Evolutionary conservation across 345 rosid genomes (phyloP), one percentile per base, ranked within the genome.

Genomic region (Corchorus capsularis): DNA sequence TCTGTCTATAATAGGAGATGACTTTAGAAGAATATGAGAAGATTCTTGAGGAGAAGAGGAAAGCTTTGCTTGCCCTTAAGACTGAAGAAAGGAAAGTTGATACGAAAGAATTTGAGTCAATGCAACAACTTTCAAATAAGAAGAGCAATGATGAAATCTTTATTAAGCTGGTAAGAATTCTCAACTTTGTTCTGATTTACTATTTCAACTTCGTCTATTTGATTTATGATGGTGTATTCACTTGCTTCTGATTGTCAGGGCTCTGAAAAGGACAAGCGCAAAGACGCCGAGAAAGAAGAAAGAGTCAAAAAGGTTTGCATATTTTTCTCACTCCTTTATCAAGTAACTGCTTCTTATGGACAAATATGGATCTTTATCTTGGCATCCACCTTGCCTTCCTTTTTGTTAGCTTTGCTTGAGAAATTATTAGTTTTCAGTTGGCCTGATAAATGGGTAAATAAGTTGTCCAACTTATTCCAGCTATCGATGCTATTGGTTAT

Each of bases 11-110:
- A 37, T 77, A 96, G 99, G 96, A 96, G 82, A 96, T 94, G 99
- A 96, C 99, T 39, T 71, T 94, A 77, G 98, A 92, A 79, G 98
- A 96, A 88, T 96, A 96, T 79, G 86, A 96, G 87, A 96, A 92
- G 81, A 80, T 96, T 43, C 92, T 63, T 27, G 97, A 91, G 81
- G 98, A 94, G 84, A 91, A 89, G 84, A 91, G 87, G 80, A 94
- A 94, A 82, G 86, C 92, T 62, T 79, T 96, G 86, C 88, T 82
- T 41, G 83, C 88, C 0, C 63, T 79, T 81, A 90, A 84, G 83
- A 69, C 93, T 35, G 89, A 89, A 84, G 96, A 88, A 74, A 90
- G 98, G 90, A 96, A 92, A 84, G 96, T 94, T 62, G 97, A 85
- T 71, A 71, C 81, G 69, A 92, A 94, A 79, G 98, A 78, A 73